Percentiles rank a stretch among this genome's conserved stretches.
Conservation (phyloP, 1,284 basidiomycete genomes). For the Veloboletus limbatus region DNA sequence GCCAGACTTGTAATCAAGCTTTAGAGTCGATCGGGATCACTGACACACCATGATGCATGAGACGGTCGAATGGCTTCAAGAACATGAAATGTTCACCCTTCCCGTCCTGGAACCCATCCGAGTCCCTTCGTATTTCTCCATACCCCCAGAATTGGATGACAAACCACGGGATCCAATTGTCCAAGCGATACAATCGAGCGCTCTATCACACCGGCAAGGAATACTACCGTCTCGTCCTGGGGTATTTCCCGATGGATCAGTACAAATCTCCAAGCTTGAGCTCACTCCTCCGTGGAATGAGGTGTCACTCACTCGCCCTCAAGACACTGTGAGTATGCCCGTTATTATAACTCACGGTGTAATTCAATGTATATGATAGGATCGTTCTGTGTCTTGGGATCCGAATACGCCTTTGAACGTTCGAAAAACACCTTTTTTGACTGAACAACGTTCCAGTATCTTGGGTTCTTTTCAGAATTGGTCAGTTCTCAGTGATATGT, state of each 20-base stretch:
- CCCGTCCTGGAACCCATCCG: constrained; percentile 36
- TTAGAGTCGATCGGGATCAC: no score
- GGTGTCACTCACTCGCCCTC: constrained; percentile 11
- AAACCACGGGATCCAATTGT: constrained; percentile 77
- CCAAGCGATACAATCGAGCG: constrained; percentile 44
- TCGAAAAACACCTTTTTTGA: constrained; percentile 53
- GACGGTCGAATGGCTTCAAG: constrained; percentile 15
- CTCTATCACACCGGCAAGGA: not conserved
- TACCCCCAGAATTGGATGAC: constrained; percentile 57
- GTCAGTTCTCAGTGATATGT: constrained; percentile 39
- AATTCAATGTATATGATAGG: constrained; percentile 28
- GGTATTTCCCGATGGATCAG: not conserved
- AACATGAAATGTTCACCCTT: constrained; percentile 21
- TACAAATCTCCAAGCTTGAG: not conserved
- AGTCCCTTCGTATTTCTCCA: constrained; percentile 50
- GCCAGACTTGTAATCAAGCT: no score
- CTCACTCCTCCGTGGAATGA: constrained; percentile 26
- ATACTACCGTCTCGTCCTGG: not conserved
- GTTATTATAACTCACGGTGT: not conserved
- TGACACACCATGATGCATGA: not conserved
- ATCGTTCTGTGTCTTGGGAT: constrained; percentile 61
- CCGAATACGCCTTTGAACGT: constrained; percentile 41
- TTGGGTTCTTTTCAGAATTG: constrained; percentile 53
- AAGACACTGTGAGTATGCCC: constrained; percentile 14
- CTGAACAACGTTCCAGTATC: constrained; percentile 54